Evolutionary conservation across 129 eudicot genomes (phyloP).

Genomic region (Flaveria linearis): DNA sequence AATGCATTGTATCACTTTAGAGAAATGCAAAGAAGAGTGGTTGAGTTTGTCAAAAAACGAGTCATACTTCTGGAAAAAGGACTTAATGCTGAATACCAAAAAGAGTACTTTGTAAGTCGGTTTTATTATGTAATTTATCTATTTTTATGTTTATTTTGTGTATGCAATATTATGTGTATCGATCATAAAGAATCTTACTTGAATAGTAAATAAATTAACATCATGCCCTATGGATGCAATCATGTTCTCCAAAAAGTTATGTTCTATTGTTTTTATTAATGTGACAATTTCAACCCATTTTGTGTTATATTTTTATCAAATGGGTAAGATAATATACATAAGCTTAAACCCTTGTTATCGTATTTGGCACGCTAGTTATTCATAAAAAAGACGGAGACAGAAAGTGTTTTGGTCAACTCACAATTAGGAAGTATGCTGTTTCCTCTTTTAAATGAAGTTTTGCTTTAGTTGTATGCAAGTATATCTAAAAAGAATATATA

Average conservation of each 20-base stretch:
- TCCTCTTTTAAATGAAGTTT: background rate
- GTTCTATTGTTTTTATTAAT: background rate
- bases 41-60: conserved; percentile 84
- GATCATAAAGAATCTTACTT: background rate
- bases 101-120: conserved; percentile 65
- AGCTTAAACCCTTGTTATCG: background rate
- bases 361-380: background rate
- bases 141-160: conserved; percentile 3
- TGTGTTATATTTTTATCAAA: background rate
- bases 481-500: background rate
- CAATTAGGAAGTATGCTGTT: background rate
- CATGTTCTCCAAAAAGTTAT: background rate
- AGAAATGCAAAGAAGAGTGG: conserved; percentile 96
- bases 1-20: conserved; percentile 64
- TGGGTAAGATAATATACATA: background rate
- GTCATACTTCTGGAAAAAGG: conserved; percentile 91
- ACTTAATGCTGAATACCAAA: conserved; percentile 73
- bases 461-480: background rate
- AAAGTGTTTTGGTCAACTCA: too few species aligned
- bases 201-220: background rate
- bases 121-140: background rate
- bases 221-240: background rate
- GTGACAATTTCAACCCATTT: background rate
- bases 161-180: background rate
- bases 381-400: too few species aligned